phyloP scores from a whole-genome alignment of 805 yeast genomes.

The Cyberlindnera saturnus region DNA sequence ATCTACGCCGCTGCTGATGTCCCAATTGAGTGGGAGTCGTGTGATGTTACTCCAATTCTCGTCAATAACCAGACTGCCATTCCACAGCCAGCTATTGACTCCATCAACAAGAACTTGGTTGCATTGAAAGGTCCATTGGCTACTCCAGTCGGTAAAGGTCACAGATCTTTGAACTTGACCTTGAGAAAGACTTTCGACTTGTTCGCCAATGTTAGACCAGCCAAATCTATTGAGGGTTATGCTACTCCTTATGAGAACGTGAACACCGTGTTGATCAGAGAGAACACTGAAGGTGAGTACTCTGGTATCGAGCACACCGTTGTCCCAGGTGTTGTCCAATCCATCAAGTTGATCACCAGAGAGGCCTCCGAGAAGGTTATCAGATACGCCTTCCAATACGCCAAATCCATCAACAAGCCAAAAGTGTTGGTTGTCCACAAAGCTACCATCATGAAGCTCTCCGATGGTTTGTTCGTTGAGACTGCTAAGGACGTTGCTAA shows the following conservation, averaged over 20 bases:
- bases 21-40: conserved; percentile 96
- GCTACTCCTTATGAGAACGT: conserved; percentile 78
- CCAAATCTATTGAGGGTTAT: conserved; percentile 89
- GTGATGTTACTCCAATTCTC: conserved; percentile 90
- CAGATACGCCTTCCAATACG: conserved; percentile 96
- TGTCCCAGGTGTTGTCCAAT: conserved; percentile 97
- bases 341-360: conserved; percentile 93
- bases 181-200: conserved; percentile 94
- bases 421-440: conserved; percentile 94
- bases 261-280: conserved; percentile 94
- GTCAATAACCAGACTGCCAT: conserved; percentile 90
- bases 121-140: conserved; percentile 98
- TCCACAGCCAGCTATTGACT: conserved; percentile 87
- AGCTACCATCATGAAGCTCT: conserved; percentile 96
- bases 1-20: conserved; percentile 92
- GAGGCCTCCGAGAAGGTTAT: conserved; percentile 95
- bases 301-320: conserved; percentile 98
- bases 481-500: conserved; percentile 85
- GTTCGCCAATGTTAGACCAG: conserved; percentile 97
- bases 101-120: conserved; percentile 86
- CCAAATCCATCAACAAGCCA: conserved; percentile 79
- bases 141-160: conserved; percentile 98
- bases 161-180: conserved; percentile 94
- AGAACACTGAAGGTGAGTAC: conserved; percentile 99
- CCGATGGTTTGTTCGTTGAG: conserved; percentile 94